Evolutionary conservation across 2,329 filamentous ascomycete species (phyloP), one percentile per base, ranked within the genome.

Genomic region (Lasiodiplodia theobromae): DNA sequence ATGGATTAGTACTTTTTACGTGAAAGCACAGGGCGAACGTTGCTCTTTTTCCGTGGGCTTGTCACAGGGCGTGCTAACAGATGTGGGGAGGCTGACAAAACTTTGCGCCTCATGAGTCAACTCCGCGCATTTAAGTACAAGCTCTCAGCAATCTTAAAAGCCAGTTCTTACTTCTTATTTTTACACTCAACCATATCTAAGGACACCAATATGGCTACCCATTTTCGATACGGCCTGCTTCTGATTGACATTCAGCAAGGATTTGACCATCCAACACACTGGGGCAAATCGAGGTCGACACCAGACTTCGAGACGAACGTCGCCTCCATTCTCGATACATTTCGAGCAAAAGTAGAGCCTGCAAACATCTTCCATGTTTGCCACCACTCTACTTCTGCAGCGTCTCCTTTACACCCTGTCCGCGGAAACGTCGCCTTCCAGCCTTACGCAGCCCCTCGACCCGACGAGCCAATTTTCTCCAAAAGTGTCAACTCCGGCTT

Each of bases 231-330:
- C 31, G 62, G 62, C 12, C 31, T 65, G 2, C n/a, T 65, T 16
- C 62, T 65, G 31, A 53, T 65, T 47, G 62, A 65, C 62, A 52
- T 65, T 28, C 62, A 65, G 47, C 62, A 65, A 23, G 62, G 47
- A 8, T 65, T 65, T 12, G n/a, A 65, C 31, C 47, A 65, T 21
- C 62, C 62, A 2, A 53, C 62, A 2, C 51, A 52, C 40, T 53
- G 47, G 47, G 62, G 62, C n/a, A 38, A 18, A 1, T 38, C 62
- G n/a, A 11, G 62, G n/a, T 65, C 62, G 16, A 65, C 62, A 10
- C 47, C 62, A 7, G 47, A 23, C 5, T 53, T 65, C 2, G 62
- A 52, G 16, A 4, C 10, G 12, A 65, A 65, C 31, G n/a, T 65
- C 31, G 7, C n/a, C 2, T 16, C 4, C 12, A 11, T 65, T 14